These are phyloP conservation scores for Saprolegnia diclina DNA, from an alignment of 352 stramenopile species.

Conservation along the genomic window DNA sequence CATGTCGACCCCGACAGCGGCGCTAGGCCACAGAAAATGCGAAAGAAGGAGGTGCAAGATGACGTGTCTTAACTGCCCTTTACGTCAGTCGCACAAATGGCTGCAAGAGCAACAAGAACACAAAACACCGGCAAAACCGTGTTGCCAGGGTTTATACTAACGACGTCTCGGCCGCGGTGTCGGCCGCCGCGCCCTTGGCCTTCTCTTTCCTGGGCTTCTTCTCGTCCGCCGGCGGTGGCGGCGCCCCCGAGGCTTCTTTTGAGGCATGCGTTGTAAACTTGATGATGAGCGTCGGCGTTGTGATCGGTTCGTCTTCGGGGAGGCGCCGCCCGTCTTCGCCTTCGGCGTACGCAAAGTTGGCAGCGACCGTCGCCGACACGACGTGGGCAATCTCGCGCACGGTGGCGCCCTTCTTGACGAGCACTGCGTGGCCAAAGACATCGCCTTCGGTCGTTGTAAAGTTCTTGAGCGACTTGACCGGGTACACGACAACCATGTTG, in stretches of 20 bases:
- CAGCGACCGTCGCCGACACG: slow-evolving; percentile 59
- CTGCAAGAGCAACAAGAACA: too few species aligned
- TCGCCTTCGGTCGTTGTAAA: slow-evolving; percentile 64
- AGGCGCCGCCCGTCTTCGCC: slow-evolving; percentile 69
- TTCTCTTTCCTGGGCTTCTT: slow-evolving; percentile 24
- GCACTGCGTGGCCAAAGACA: slow-evolving; percentile 71
- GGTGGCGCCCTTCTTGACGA: slow-evolving; percentile 65
- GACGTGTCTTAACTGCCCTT: too few species aligned
- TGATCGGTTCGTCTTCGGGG: slow-evolving; percentile 66
- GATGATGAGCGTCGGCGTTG: slow-evolving; percentile 55
- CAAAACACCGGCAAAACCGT: too few species aligned
- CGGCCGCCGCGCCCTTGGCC: neutral
- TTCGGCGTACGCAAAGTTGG: slow-evolving; percentile 77
- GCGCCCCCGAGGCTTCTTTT: neutral
- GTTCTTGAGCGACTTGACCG: slow-evolving; percentile 83
- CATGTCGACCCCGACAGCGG: too few species aligned
- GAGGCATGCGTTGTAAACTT: slow-evolving; percentile 42
- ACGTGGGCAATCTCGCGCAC: slow-evolving; percentile 69
- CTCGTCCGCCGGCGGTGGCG: slow-evolving; percentile 11
- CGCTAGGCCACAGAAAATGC: too few species aligned
- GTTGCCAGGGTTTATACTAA: too few species aligned
- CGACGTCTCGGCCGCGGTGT: too few species aligned
- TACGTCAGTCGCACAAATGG: too few species aligned
- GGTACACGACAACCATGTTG: slow-evolving; percentile 78
- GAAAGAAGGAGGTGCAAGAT: too few species aligned